Evolutionary conservation across 768 basidiomycete genomes (phyloP).

Genomic region (Pisolithus microcarpus): DNA sequence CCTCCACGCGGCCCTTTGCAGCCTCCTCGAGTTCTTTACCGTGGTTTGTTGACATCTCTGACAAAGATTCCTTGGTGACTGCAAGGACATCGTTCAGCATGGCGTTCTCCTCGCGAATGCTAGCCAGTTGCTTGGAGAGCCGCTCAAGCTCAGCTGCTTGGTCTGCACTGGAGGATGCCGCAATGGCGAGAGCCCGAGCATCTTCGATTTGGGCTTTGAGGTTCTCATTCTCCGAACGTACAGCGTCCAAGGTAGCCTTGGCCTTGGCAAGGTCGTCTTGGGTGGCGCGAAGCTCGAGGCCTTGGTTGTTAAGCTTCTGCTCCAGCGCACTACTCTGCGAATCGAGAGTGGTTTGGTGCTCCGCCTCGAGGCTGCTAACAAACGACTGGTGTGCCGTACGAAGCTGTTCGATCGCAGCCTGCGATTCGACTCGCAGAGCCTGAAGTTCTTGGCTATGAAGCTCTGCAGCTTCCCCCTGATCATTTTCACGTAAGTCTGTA

Average conservation of each 20-base stretch:
- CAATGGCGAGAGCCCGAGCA: conserved; percentile 40
- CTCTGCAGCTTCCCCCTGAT: conserved; percentile 63
- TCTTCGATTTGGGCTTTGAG: conserved; percentile 62
- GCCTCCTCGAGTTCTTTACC: conserved; percentile 67
- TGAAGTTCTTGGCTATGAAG: conserved; percentile 66
- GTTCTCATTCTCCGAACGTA: conserved; percentile 47
- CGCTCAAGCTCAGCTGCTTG: conserved; percentile 50
- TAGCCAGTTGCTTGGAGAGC: conserved; percentile 51
- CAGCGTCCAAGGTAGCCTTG: conserved; percentile 49
- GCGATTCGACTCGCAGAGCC: conserved; percentile 57
- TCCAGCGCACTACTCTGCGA: conserved; percentile 48
- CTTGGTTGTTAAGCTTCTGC: conserved; percentile 56
- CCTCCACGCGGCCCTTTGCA: conserved; percentile 62
- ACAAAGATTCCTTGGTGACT: conserved; percentile 63
- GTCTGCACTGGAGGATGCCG: conserved; percentile 36
- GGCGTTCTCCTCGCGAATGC: conserved; percentile 61
- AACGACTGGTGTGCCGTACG: conserved; percentile 52
- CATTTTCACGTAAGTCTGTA: conserved; percentile 7
- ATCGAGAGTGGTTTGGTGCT: conserved; percentile 56
- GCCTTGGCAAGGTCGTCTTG: conserved; percentile 77
- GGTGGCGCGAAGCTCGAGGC: conserved; percentile 74
- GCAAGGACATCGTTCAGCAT: conserved; percentile 59
- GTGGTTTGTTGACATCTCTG: conserved; percentile 65
- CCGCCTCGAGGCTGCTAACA: conserved; percentile 54
- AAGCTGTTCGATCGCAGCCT: conserved; percentile 62